These are phyloP conservation scores for Incumbomyces delicatus DNA, from an alignment of 2,329 filamentous ascomycete species.

Conservation along the genomic window DNA sequence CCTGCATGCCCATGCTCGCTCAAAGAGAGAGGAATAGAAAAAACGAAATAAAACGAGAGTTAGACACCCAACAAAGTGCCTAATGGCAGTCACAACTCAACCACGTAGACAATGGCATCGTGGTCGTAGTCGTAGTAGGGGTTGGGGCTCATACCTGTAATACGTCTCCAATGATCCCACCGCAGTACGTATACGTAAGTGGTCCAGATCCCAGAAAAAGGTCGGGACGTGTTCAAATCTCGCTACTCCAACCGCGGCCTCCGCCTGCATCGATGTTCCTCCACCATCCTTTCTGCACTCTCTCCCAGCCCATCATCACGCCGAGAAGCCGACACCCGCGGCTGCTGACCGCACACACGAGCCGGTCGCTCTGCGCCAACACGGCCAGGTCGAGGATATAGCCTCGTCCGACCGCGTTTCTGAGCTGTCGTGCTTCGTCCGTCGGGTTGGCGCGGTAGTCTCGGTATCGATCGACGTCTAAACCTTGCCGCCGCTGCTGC, in stretches of 20 bases:
- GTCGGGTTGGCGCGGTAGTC: slow-evolving; percentile 23
- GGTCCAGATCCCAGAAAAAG: too few relatives aligned
- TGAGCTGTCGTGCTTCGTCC: slow-evolving; percentile 49
- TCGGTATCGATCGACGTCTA: not conserved
- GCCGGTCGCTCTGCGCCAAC: slow-evolving; percentile 55
- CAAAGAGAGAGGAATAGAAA: too few relatives aligned
- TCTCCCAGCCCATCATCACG: slow-evolving; percentile 82
- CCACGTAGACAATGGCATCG: too few relatives aligned
- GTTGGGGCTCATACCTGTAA: too few relatives aligned
- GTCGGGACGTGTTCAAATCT: too few relatives aligned
- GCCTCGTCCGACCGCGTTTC: slow-evolving; percentile 66
- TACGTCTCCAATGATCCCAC: too few relatives aligned
- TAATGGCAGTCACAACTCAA: too few relatives aligned
- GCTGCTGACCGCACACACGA: slow-evolving; percentile 65
- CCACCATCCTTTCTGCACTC: slow-evolving; percentile 53
- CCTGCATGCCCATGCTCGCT: too few relatives aligned
- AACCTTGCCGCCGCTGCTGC: not conserved
- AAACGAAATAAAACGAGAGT: too few relatives aligned
- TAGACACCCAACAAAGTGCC: too few relatives aligned
- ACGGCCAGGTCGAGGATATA: slow-evolving; percentile 75
- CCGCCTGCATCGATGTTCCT: slow-evolving; percentile 56
- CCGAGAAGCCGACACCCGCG: slow-evolving; percentile 59
- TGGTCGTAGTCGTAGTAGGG: too few relatives aligned
- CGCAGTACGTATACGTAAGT: too few relatives aligned
- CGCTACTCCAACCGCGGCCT: not conserved